A percentile compares a stretch with the other conserved stretches of the same genome.
Evolutionary conservation across 441 rosid genomes (phyloP).

Genomic region (Theobroma grandiflorum): DNA sequence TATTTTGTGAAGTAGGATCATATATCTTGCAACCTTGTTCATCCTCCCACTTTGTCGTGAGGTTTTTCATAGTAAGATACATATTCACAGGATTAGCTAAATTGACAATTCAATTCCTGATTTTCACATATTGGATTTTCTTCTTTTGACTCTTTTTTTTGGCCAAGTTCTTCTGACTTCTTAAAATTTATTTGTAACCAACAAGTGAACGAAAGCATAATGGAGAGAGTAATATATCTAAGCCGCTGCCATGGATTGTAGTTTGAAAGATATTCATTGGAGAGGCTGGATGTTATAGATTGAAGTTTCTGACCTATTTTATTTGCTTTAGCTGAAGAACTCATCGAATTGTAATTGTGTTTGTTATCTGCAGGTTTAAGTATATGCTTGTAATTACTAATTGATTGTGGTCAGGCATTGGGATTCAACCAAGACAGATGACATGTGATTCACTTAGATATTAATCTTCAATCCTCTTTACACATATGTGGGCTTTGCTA

Average conservation of each 20-base stretch:
- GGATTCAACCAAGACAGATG: constrained; percentile 19
- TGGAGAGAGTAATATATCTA: constrained; percentile 11
- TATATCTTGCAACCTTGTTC: neutral
- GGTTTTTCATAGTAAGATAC: neutral
- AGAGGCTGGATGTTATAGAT: neutral
- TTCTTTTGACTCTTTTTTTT: neutral
- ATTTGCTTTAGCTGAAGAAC: constrained; percentile 6
- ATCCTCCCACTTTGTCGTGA: neutral
- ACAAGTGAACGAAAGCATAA: neutral
- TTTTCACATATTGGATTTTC: neutral
- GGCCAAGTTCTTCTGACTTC: neutral
- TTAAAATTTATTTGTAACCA: neutral
- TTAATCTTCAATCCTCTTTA: constrained; percentile 17
- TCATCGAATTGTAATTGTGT: constrained; percentile 21
- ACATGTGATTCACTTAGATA: constrained; percentile 18
- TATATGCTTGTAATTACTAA: constrained; percentile 24
- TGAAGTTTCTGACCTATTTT: neutral
- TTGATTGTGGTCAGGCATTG: constrained; percentile 23
- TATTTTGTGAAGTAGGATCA: neutral
- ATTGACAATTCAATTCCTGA: neutral
- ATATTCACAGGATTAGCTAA: neutral
- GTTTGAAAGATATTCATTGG: neutral
- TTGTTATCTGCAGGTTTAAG: constrained; percentile 31
- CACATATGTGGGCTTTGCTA: constrained; percentile 15
- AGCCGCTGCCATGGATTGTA: neutral